A percentile compares a stretch with the other conserved stretches of the same genome.
Evolutionary conservation across 2,329 filamentous ascomycete species (phyloP).

Genomic region (Fusarium begoniae): DNA sequence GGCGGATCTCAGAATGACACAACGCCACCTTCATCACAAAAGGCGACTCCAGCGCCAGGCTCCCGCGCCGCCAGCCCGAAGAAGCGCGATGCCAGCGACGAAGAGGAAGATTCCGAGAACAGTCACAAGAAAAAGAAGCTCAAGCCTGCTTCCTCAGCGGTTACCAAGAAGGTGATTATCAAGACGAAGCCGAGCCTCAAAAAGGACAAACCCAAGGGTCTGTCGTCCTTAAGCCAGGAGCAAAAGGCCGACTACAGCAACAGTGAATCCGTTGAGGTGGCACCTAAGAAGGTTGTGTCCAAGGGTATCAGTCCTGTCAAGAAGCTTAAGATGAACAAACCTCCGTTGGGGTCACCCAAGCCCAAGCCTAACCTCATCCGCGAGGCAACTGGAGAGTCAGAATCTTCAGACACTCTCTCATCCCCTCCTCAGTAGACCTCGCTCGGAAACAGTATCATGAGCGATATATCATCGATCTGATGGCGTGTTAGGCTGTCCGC

Average conservation of each 20-base stretch:
- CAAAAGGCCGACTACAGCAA: constrained; percentile 51
- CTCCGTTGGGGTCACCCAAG: constrained; percentile 58
- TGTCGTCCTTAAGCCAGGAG: constrained; percentile 61
- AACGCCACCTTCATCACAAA: constrained; percentile 70
- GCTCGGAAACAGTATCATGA: background rate
- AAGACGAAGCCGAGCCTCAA: constrained; percentile 62
- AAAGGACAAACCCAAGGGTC: constrained; percentile 65
- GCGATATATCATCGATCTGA: background rate
- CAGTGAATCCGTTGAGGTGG: constrained; percentile 42
- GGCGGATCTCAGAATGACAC: constrained; percentile 63
- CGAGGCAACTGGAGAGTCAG: constrained; percentile 61
- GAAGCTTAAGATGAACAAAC: constrained; percentile 56
- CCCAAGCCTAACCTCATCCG: constrained; percentile 57
- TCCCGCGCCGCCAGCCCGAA: constrained; percentile 64
- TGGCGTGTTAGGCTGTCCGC: background rate
- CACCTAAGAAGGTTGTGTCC: constrained; percentile 48
- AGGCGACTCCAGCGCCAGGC: constrained; percentile 66
- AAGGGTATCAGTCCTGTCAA: constrained; percentile 54
- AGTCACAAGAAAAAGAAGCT: constrained; percentile 67
- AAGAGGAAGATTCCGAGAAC: constrained; percentile 62
- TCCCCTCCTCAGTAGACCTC: constrained; percentile 55
- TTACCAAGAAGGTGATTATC: constrained; percentile 64
- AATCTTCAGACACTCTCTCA: constrained; percentile 65
- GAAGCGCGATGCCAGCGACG: constrained; percentile 66
- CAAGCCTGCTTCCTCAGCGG: constrained; percentile 51